These are phyloP conservation scores for Cicer cuneatum DNA, from an alignment of 306 rosid genomes.

Conservation along the genomic window DNA sequence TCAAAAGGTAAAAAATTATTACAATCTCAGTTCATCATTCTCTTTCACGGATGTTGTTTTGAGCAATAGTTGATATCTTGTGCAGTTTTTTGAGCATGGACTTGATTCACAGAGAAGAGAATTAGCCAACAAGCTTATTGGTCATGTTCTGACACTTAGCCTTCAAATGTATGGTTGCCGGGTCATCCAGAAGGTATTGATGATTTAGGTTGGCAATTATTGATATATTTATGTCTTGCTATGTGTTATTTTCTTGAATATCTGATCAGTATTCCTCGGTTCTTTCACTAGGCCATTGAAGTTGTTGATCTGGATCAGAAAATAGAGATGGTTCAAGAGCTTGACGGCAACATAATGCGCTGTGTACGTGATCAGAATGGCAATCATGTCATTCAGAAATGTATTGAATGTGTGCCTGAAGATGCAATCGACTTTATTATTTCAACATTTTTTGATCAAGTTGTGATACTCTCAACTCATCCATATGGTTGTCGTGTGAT, in stretches of 20 bases:
- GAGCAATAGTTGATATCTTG: conserved; percentile 32
- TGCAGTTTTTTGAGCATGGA: conserved; percentile 97
- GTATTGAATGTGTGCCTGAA: conserved; percentile 80
- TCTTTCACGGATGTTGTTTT: conserved; percentile 14
- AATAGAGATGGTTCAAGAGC: conserved; percentile 91
- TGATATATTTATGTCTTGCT: conserved; percentile 10
- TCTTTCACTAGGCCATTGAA: conserved; percentile 77
- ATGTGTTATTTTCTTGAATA: conserved; percentile 21
- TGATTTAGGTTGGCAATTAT: conserved; percentile 14
- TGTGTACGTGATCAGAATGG: conserved; percentile 99
- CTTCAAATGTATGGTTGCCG: conserved; percentile 99
- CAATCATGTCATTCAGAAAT: conserved; percentile 93
- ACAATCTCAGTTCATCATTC: conserved; percentile 33
- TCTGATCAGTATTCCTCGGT: neutral
- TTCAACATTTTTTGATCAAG: conserved; percentile 89
- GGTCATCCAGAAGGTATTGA: conserved; percentile 90
- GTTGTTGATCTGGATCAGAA: conserved; percentile 96
- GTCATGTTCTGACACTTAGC: conserved; percentile 84
- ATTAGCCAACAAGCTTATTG: conserved; percentile 81
- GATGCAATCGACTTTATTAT: conserved; percentile 73
- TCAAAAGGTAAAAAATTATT: conserved; percentile 70
- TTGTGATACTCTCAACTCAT: conserved; percentile 89
- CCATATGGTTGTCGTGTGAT: conserved; percentile 98
- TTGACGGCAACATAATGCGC: conserved; percentile 88
- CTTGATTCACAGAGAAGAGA: conserved; percentile 85